Conservation (phyloP, 1,139 yeast genomes). For the Candida sojae region DNA sequence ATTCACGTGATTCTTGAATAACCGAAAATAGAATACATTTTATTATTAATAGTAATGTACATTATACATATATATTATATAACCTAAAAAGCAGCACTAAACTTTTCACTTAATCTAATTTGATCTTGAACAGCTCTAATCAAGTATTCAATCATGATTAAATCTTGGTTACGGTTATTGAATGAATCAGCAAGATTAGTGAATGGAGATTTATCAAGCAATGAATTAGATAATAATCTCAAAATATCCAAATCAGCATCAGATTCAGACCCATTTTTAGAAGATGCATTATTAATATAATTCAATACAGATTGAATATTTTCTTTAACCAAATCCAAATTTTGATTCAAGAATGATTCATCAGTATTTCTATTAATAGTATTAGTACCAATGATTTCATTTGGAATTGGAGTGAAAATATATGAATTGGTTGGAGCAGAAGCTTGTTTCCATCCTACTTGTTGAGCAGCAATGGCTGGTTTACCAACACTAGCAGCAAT, state of each 20-base stretch:
- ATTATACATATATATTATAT: background rate
- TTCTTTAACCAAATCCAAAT: slow-evolving; percentile 54
- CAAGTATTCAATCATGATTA: slow-evolving; percentile 79
- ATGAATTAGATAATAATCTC: slow-evolving; percentile 62
- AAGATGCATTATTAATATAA: slow-evolving; percentile 36
- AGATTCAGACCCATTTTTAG: slow-evolving; percentile 21
- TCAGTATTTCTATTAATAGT: slow-evolving; percentile 29
- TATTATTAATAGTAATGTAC: background rate
- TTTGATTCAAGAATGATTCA: slow-evolving; percentile 47
- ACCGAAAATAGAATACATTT: background rate
- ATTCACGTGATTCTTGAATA: no score
- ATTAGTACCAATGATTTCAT: slow-evolving; percentile 55
- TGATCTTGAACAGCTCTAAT: slow-evolving; percentile 87
- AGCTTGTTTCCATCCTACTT: slow-evolving; percentile 50
- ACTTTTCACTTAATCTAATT: slow-evolving; percentile 74
- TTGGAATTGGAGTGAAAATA: slow-evolving; percentile 78
- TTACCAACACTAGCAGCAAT: slow-evolving; percentile 77
- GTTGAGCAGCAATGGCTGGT: slow-evolving; percentile 38
- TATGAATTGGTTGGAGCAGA: slow-evolving; percentile 47
- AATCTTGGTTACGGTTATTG: slow-evolving; percentile 77
- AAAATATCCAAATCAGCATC: slow-evolving; percentile 59
- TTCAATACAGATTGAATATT: slow-evolving; percentile 56
- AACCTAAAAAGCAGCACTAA: slow-evolving; percentile 27
- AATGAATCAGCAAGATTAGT: slow-evolving; percentile 63
- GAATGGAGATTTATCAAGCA: slow-evolving; percentile 59